A percentile compares a stretch with the other conserved stretches of the same genome.
These are phyloP conservation scores for Sarocladium oryzae DNA, from an alignment of 2,329 filamentous ascomycete species.

Conservation along the genomic window DNA sequence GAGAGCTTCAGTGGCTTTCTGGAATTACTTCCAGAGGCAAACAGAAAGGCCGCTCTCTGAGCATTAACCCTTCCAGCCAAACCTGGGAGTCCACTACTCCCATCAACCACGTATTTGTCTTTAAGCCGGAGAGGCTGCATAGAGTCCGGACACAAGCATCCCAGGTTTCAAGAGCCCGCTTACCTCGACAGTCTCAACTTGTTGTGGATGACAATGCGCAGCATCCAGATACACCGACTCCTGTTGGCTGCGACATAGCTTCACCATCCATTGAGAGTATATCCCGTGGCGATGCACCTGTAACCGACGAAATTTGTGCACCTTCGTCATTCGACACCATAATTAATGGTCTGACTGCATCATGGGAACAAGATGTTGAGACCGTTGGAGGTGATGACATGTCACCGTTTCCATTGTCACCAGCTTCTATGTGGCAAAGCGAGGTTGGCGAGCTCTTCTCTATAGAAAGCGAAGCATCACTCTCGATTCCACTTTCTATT, in stretches of 20 bases:
- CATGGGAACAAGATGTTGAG: neutral
- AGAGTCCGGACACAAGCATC: neutral
- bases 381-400: neutral
- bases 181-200: neutral
- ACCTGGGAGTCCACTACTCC: slow-evolving; percentile 10
- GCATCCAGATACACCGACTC: neutral
- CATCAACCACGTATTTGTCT: slow-evolving; percentile 9
- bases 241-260: neutral
- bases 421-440: neutral
- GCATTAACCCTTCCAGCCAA: slow-evolving; percentile 4
- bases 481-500: neutral
- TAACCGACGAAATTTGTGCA: too few relatives aligned
- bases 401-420: neutral
- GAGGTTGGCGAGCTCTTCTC: neutral
- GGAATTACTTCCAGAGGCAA: slow-evolving; percentile 9
- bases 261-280: neutral
- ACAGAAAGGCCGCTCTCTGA: slow-evolving; percentile 8
- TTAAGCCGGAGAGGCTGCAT: slow-evolving; percentile 8
- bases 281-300: neutral
- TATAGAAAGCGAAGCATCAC: neutral
- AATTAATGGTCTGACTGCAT: neutral
- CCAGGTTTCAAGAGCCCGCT: neutral
- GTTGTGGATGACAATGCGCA: neutral
- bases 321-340: neutral
- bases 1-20: slow-evolving; percentile 10